A percentile compares a stretch with the other conserved stretches of the same genome.
These are phyloP conservation scores for Andrographis paniculata DNA, from an alignment of 305 asterid genomes.

Conservation along the genomic window DNA sequence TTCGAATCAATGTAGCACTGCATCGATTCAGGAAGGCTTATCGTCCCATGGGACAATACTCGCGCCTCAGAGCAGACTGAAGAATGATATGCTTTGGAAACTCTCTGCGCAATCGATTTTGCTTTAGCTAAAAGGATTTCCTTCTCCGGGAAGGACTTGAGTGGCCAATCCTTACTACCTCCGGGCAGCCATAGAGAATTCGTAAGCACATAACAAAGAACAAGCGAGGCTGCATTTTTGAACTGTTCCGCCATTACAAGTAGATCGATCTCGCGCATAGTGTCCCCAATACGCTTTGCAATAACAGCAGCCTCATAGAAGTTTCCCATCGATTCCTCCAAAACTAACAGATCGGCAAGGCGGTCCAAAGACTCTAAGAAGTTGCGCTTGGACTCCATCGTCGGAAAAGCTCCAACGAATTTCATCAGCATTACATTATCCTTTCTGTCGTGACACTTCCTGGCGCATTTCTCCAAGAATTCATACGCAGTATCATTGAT, in stretches of 20 bases:
- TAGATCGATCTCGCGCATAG: slow-evolving; percentile 37
- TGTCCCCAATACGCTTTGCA: slow-evolving; percentile 36
- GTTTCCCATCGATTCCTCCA: slow-evolving; percentile 51
- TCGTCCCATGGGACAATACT: slow-evolving; percentile 28
- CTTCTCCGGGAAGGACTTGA: slow-evolving; percentile 6
- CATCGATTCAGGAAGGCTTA: slow-evolving; percentile 29
- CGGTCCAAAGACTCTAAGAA: slow-evolving; percentile 38
- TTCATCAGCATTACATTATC: slow-evolving; percentile 40
- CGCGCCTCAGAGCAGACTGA: slow-evolving; percentile 27
- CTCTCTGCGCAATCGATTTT: slow-evolving; percentile 26
- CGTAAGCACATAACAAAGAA: slow-evolving; percentile 28
- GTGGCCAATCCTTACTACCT: slow-evolving; percentile 47
- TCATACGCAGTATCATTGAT: slow-evolving; percentile 32
- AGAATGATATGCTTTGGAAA: slow-evolving; percentile 25
- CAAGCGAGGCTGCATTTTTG: slow-evolving; percentile 26
- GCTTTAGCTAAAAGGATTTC: slow-evolving; percentile 33
- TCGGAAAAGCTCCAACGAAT: slow-evolving; percentile 39
- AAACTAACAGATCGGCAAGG: slow-evolving; percentile 32
- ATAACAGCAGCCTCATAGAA: slow-evolving; percentile 55
- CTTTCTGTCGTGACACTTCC: slow-evolving; percentile 21
- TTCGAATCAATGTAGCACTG: slow-evolving; percentile 20
- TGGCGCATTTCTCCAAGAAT: slow-evolving; percentile 43
- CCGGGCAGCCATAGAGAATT: slow-evolving; percentile 44
- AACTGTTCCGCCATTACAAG: slow-evolving; percentile 31
- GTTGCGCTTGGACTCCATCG: slow-evolving; percentile 33